Base-by-base conservation (phyloP, 2,329 filamentous ascomycete genomes). In the Neonectria coccinea region DNA sequence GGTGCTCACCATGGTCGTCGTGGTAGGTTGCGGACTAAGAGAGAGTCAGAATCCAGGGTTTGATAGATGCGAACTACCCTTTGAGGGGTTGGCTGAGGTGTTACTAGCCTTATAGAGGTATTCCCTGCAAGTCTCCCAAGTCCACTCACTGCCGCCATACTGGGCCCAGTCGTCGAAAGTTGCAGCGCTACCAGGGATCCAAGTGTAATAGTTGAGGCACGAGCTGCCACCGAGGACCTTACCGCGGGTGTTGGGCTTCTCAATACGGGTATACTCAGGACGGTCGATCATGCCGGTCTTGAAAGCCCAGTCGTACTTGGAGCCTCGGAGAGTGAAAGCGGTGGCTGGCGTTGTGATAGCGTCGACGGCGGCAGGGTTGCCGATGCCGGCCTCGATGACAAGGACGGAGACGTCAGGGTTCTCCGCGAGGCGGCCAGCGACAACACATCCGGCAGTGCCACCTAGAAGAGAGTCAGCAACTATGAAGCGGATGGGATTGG, bases 151-250 rank as follows among this genome's bases (percentile, higher is more conserved):
- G 6, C 92, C 92, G 53, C 91, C 91, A 36, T 85, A 86, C 76
- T 92, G 91, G n/a, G 88, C 88, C 82, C 91, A 86, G 20, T 90
- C 89, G 73, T 94, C 85, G 69, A 87, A 90, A 0, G 87, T 89
- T 3, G 81, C 80, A 58, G 83, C 83, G 60, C 82, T 85, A 2
- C 88, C 88, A 1, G 83, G 86, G 5, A 88, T 80, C 88, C 88
- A 90, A 14, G 87, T 89, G 75, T 86, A 89, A 74, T 90, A 91
- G 77, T 91, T 91, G 53, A 88, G 74, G 42, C 80, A 85, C 0
- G 82, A 85, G 64, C 84, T 86, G 16, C 88, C 88, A 39, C 88
- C 88, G 0, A 90, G 84, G 2, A 81, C 81, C 75, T 87, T 88
- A 10, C 88, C 85, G 44, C 87, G 82, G 10, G 87, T 88, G 72